Evolutionary conservation across 2,329 filamentous ascomycete species (phyloP).

Genomic region (Hymenoscyphus repandus): DNA sequence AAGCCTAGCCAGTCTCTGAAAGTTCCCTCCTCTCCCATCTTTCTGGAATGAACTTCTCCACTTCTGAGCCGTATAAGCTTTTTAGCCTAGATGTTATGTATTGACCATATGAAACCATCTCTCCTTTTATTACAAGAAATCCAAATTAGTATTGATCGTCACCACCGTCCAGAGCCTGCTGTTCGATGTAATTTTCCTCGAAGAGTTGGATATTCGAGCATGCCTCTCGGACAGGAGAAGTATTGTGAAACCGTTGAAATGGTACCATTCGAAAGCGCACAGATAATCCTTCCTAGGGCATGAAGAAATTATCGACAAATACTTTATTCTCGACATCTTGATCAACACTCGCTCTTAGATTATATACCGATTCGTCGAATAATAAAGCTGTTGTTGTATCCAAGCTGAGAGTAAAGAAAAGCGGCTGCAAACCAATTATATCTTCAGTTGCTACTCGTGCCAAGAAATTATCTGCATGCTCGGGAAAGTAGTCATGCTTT

Average conservation of each 20-base stretch:
- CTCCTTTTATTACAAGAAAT: no score
- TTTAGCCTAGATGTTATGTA: slow-evolving; percentile 27
- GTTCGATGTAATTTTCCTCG: slow-evolving; percentile 24
- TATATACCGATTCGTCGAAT: slow-evolving; percentile 43
- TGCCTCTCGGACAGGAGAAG: slow-evolving; percentile 12
- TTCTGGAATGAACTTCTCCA: slow-evolving; percentile 31
- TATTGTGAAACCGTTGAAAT: slow-evolving; percentile 7
- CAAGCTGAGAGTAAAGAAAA: slow-evolving; percentile 48
- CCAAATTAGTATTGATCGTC: no score
- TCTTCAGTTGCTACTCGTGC: slow-evolving; percentile 5
- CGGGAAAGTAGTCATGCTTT: slow-evolving; percentile 13
- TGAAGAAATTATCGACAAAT: slow-evolving; percentile 35
- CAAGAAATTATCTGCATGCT: slow-evolving; percentile 31
- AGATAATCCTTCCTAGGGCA: slow-evolving; percentile 30
- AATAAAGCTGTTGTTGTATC: slow-evolving; percentile 53
- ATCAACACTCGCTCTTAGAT: slow-evolving; percentile 10
- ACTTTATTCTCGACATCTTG: slow-evolving; percentile 9
- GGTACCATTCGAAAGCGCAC: slow-evolving; percentile 26
- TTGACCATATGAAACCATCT: slow-evolving; percentile 21
- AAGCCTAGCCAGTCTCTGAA: slow-evolving; percentile 38
- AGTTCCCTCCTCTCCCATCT: slow-evolving; percentile 24
- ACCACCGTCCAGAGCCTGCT: slow-evolving; percentile 30
- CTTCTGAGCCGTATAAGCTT: slow-evolving; percentile 31
- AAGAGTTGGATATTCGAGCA: slow-evolving; percentile 20
- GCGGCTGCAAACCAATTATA: slow-evolving; percentile 32